These are phyloP conservation scores for Pyrus betulifolia DNA, from an alignment of 306 rosid species.

Conservation along the genomic window DNA sequence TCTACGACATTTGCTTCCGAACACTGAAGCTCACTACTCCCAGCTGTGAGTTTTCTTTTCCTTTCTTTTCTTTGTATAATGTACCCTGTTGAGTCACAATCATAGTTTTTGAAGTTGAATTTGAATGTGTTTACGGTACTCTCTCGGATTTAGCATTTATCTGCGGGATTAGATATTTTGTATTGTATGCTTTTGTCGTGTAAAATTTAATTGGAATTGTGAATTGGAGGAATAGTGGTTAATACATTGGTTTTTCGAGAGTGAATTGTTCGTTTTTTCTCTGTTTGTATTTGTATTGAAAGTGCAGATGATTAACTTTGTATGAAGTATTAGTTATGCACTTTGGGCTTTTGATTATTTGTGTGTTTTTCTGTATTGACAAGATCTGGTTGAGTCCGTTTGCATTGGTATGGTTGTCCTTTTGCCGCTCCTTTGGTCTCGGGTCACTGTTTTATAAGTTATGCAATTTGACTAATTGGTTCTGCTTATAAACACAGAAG, in stretches of 20 bases:
- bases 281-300: neutral
- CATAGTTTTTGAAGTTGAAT: neutral
- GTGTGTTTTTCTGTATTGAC: neutral
- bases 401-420: neutral
- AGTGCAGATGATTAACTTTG: neutral
- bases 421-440: neutral
- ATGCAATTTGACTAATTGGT: neutral
- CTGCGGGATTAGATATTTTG: neutral
- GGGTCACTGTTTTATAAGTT: neutral
- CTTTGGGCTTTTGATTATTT: neutral
- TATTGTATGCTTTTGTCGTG: neutral
- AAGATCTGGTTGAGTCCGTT: neutral
- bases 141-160: too few relatives aligned
- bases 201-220: neutral
- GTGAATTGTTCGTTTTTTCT: neutral
- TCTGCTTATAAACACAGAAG: neutral
- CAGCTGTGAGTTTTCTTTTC: conserved; percentile 38
- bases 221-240: neutral
- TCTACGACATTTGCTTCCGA: conserved; percentile 54
- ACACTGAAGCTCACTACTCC: conserved; percentile 58
- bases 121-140: neutral
- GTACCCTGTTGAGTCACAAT: neutral
- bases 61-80: neutral
- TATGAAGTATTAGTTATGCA: neutral
- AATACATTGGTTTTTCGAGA: neutral